These are phyloP conservation scores for Emydomyces testavorans DNA, from an alignment of 2,329 filamentous ascomycete species.

Conservation along the genomic window DNA sequence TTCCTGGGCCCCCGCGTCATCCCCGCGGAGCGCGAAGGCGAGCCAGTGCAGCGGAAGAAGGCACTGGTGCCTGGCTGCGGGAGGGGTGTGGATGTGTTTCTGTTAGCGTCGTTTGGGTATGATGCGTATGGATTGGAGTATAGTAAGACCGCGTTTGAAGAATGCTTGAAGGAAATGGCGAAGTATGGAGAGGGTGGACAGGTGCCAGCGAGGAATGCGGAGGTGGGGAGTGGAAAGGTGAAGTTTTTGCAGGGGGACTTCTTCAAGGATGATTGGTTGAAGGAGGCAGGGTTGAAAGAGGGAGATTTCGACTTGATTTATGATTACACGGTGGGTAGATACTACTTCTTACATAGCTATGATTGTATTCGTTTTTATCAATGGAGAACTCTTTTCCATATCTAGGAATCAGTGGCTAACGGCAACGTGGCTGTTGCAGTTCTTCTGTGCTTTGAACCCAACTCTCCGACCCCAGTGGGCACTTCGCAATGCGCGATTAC, in stretches of 20 bases:
- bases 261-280: slow-evolving; percentile 35
- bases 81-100: slow-evolving; percentile 65
- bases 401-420: neutral
- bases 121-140: slow-evolving; percentile 66
- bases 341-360: neutral
- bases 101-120: slow-evolving; percentile 64
- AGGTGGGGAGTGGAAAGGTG: slow-evolving; percentile 28
- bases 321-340: slow-evolving; percentile 46
- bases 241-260: slow-evolving; percentile 38
- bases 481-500: slow-evolving; percentile 42
- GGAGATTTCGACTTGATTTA: slow-evolving; percentile 44
- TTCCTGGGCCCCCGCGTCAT: slow-evolving; percentile 21
- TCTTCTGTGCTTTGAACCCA: slow-evolving; percentile 49
- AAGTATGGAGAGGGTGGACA: slow-evolving; percentile 23
- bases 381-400: neutral
- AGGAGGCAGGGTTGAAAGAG: slow-evolving; percentile 24
- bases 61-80: slow-evolving; percentile 76
- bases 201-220: slow-evolving; percentile 28
- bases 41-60: slow-evolving; percentile 32
- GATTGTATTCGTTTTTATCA: neutral
- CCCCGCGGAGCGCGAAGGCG: too few species aligned
- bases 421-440: slow-evolving; percentile 33
- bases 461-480: slow-evolving; percentile 48
- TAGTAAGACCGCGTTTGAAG: slow-evolving; percentile 40
- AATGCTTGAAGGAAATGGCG: slow-evolving; percentile 28